These are phyloP conservation scores for Tetrapyrgos nigripes DNA, from an alignment of 1,284 basidiomycete genomes.

Conservation along the genomic window DNA sequence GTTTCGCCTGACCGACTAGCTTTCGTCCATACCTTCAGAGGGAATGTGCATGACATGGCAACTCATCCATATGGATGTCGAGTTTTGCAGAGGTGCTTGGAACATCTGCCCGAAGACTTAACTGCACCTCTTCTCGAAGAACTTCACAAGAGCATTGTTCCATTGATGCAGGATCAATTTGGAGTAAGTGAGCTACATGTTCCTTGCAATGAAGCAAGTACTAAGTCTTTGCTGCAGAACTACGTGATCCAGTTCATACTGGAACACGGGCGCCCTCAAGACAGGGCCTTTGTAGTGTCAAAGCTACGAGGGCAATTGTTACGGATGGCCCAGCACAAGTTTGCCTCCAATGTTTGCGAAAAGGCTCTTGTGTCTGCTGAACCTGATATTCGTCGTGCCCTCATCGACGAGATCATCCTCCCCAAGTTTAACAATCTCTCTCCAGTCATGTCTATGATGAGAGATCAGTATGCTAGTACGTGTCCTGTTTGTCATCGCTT, in stretches of 20 bases:
- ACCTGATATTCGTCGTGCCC: constrained; percentile 62
- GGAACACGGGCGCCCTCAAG: constrained; percentile 76
- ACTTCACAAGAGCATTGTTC: constrained; percentile 73
- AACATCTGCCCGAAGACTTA: constrained; percentile 77
- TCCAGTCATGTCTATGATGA: constrained; percentile 83
- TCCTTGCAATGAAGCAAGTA: constrained; percentile 3
- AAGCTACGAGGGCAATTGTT: constrained; percentile 84
- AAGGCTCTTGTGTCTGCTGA: constrained; percentile 82
- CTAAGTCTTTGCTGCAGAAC: constrained; percentile 61
- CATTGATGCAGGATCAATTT: constrained; percentile 88
- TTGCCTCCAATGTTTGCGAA: constrained; percentile 97
- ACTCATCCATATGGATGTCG: constrained; percentile 96
- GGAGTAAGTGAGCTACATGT: constrained; percentile 61
- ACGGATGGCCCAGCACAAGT: constrained; percentile 89
- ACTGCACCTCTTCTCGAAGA: constrained; percentile 85
- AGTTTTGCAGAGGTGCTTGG: constrained; percentile 93
- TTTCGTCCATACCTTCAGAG: constrained; percentile 82
- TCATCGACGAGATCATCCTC: constrained; percentile 86
- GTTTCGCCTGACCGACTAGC: constrained; percentile 78
- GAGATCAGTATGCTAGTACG: constrained; percentile 90
- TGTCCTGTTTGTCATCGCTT: constrained; percentile 23
- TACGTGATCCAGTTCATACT: constrained; percentile 97
- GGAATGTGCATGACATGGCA: constrained; percentile 85
- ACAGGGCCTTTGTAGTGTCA: constrained; percentile 73
- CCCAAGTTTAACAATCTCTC: constrained; percentile 67